Conservation (phyloP, 1,139 yeast species). For the Candida glucosophila region DNA sequence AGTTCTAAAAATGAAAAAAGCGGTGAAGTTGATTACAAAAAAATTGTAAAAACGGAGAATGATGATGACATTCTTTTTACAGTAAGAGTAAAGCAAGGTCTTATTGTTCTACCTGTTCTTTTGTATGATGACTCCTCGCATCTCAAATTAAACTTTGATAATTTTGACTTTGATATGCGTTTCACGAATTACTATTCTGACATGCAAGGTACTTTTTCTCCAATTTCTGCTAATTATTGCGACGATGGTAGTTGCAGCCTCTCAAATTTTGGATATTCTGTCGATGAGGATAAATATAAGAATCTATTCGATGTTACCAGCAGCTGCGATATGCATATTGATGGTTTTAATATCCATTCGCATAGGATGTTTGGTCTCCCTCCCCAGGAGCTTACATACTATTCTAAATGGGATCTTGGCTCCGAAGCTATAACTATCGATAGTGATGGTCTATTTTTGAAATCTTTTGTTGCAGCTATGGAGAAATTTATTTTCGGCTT, state of each 20-base stretch:
- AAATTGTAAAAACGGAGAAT: constrained; percentile 47
- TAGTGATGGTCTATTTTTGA: constrained; percentile 42
- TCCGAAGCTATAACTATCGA: constrained; percentile 51
- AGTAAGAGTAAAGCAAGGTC: constrained; percentile 62
- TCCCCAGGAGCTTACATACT: constrained; percentile 79
- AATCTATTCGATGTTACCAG: constrained; percentile 10
- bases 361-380: constrained; percentile 92
- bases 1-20: too few species aligned
- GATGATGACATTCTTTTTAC: constrained; percentile 72
- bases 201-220: constrained; percentile 51
- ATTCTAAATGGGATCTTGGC: constrained; percentile 82
- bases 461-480: constrained; percentile 35
- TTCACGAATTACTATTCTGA: constrained; percentile 94
- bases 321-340: constrained; percentile 36
- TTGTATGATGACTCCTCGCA: constrained; percentile 60
- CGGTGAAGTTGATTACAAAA: constrained; percentile 10
- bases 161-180: constrained; percentile 67
- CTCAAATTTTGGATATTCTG: constrained; percentile 14
- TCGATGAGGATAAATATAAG: constrained; percentile 14
- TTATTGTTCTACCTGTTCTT: constrained; percentile 63
- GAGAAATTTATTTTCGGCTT: constrained; percentile 53
- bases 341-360: constrained; percentile 66
- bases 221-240: constrained; percentile 31
- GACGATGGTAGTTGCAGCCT: too few species aligned
- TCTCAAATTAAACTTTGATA: constrained; percentile 54